phyloP scores from a whole-genome alignment of 1,139 yeast genomes.

The Protomyces gravidus region DNA sequence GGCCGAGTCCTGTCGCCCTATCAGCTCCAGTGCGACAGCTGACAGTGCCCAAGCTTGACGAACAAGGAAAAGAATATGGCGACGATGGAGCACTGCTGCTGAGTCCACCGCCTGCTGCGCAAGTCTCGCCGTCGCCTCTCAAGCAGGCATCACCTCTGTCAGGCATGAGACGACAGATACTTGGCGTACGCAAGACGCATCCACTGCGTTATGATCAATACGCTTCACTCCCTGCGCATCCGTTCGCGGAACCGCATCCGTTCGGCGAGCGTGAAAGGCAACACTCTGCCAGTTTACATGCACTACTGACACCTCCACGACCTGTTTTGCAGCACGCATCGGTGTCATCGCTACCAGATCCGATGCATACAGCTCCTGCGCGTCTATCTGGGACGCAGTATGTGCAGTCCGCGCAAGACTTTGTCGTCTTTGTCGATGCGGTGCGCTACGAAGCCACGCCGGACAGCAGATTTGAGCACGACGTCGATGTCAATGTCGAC shows the following conservation, averaged over 20 bases:
- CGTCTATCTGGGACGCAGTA: too few species aligned
- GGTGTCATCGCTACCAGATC: background rate
- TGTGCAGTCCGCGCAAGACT: too few species aligned
- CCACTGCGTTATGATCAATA: background rate
- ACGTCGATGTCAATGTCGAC: background rate
- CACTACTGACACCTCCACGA: background rate
- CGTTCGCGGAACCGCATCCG: background rate
- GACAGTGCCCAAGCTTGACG: too few species aligned
- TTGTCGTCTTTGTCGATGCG: background rate
- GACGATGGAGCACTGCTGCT: too few species aligned
- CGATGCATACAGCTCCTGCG: background rate
- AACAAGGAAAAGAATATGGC: too few species aligned
- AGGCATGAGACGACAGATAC: background rate
- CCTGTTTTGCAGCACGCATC: background rate
- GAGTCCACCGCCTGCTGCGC: background rate
- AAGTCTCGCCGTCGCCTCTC: background rate
- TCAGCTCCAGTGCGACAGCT: too few species aligned
- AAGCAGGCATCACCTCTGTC: background rate
- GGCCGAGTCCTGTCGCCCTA: background rate
- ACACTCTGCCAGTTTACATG: background rate
- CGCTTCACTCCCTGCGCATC: background rate
- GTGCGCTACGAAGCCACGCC: background rate
- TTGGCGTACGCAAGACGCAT: background rate
- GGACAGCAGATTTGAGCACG: background rate
- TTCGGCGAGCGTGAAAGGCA: too few species aligned